A percentile compares a stretch with the other conserved stretches of the same genome.
Evolutionary conservation across 495 filamentous ascomycete genomes (phyloP).

Genomic region (Lophium mytilinum): DNA sequence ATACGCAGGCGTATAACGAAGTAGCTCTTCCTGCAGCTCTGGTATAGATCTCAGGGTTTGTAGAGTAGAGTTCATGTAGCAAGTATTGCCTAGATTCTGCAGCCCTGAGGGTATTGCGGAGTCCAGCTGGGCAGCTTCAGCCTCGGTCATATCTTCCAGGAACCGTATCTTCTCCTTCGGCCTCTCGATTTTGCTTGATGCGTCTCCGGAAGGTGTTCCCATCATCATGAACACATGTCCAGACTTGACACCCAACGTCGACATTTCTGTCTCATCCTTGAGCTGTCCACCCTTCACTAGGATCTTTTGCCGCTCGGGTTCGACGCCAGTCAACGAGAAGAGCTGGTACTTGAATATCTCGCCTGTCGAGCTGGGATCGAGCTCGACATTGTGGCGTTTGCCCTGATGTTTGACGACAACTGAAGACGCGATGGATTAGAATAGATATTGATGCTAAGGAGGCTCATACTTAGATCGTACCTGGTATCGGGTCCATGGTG

Average conservation of each 20-base stretch:
- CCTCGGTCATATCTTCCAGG: conserved; percentile 95
- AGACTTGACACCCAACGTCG: conserved; percentile 73
- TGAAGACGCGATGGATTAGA: conserved; percentile 31
- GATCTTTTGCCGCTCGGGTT: conserved; percentile 93
- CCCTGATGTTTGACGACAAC: conserved; percentile 92
- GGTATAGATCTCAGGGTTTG: conserved; percentile 84
- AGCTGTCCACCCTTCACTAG: conserved; percentile 87
- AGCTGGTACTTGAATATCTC: conserved; percentile 94
- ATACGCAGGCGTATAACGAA: conserved; percentile 50
- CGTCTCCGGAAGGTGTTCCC: conserved; percentile 69
- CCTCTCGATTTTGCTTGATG: conserved; percentile 49
- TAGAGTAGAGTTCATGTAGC: conserved; percentile 94
- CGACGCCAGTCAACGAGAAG: conserved; percentile 89
- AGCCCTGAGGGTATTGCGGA: conserved; percentile 85
- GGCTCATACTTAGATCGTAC: conserved; percentile 1
- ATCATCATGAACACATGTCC: conserved; percentile 94
- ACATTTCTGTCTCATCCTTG: conserved; percentile 87
- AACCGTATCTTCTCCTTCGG: conserved; percentile 84
- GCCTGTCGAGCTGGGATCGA: conserved; percentile 75
- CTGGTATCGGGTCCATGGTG: conserved; percentile 32
- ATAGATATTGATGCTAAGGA: background rate
- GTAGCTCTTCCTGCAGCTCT: conserved; percentile 77
- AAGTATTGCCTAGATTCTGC: conserved; percentile 92
- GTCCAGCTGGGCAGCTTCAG: conserved; percentile 71
- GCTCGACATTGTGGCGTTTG: conserved; percentile 87